phyloP scores from a whole-genome alignment of 768 basidiomycete species.

The Amanita jacksonii region DNA sequence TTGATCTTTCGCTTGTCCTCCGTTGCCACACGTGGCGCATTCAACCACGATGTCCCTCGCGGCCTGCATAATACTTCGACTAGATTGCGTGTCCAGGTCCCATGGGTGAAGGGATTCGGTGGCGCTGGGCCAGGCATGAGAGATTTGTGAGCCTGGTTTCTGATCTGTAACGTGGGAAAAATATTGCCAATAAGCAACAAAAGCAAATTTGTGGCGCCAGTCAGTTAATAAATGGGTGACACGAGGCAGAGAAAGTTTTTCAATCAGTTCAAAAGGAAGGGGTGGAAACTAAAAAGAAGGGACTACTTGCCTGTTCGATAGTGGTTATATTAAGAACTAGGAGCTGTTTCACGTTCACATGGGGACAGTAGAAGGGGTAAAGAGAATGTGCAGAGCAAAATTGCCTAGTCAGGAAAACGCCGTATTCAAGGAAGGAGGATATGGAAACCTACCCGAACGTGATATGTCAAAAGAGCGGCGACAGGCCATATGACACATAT shows the following conservation, averaged over 20 bases:
- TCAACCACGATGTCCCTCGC: conserved; percentile 70
- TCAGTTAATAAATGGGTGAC: not conserved
- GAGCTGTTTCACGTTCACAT: conserved; percentile 37
- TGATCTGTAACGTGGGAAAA: conserved; percentile 42
- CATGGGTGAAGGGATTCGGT: conserved; percentile 83
- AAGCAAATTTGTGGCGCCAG: not conserved
- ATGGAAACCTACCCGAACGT: conserved; percentile 60
- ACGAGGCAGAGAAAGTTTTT: not conserved
- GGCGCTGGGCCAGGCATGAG: conserved; percentile 56
- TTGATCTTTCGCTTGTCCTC: conserved; percentile 71
- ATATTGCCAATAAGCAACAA: not conserved
- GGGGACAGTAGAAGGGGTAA: not conserved
- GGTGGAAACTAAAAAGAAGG: conserved; percentile 5
- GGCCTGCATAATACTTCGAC: conserved; percentile 74
- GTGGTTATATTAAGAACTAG: conserved; percentile 84
- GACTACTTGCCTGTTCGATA: conserved; percentile 88
- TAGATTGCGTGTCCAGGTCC: conserved; percentile 66
- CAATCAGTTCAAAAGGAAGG: not conserved
- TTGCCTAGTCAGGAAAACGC: not conserved
- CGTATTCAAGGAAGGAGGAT: not conserved
- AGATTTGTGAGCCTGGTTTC: conserved; percentile 73
- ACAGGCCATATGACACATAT: conserved; percentile 78
- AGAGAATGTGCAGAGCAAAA: not conserved
- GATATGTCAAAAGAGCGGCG: conserved; percentile 68
- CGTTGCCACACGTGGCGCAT: conserved; percentile 47